These are phyloP conservation scores for Annulohypoxylon nitens DNA, from an alignment of 495 filamentous ascomycete genomes.

Conservation along the genomic window DNA sequence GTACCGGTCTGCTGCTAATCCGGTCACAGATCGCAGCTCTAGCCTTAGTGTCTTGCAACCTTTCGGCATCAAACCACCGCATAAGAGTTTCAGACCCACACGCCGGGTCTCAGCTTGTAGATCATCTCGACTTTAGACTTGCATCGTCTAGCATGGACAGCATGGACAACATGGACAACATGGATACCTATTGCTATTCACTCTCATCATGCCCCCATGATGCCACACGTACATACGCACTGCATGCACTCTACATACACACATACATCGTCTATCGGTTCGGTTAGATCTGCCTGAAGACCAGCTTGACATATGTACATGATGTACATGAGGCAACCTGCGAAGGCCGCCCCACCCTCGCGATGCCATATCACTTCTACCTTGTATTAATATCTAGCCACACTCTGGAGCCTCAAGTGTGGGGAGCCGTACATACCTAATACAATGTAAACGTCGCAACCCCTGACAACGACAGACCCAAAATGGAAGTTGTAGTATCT, in stretches of 20 bases:
- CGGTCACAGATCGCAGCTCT: conserved; percentile 50
- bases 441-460: conserved; percentile 20
- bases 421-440: conserved; percentile 19
- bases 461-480: conserved; percentile 29
- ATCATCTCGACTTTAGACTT: conserved; percentile 46
- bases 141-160: not conserved
- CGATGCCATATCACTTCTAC: conserved; percentile 1
- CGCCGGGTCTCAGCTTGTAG: conserved; percentile 56
- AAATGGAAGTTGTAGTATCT: conserved; percentile 7
- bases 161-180: not conserved
- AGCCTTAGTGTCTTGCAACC: conserved; percentile 34
- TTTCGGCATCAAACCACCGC: conserved; percentile 44
- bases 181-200: not conserved
- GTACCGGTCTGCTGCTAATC: conserved; percentile 51
- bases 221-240: not conserved
- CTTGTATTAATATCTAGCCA: conserved; percentile 19
- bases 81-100: conserved; percentile 53
- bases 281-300: conserved; percentile 30
- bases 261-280: conserved; percentile 20
- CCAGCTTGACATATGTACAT: conserved; percentile 10
- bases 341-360: conserved; percentile 1
- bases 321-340: conserved; percentile 15
- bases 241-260: not conserved
- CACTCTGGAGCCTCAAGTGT: conserved; percentile 34
- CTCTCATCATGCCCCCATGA: conserved; percentile 5